Percentiles rank a stretch among this genome's conserved stretches.
phyloP scores from a whole-genome alignment of 257 asterid genomes.

The Craterostigma plantagineum region DNA sequence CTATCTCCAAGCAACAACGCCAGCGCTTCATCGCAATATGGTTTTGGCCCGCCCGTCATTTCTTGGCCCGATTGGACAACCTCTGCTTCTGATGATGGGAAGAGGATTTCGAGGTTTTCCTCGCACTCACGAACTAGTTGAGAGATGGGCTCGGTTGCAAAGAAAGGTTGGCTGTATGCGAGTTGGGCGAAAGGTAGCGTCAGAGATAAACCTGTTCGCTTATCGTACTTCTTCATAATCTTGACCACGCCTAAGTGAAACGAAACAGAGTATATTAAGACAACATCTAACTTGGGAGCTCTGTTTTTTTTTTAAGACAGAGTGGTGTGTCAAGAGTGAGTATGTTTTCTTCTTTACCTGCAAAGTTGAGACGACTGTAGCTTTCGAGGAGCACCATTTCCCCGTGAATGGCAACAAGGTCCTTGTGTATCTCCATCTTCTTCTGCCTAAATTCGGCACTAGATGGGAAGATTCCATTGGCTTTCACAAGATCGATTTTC shows the following conservation, averaged over 20 bases:
- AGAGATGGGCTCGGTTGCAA: slow-evolving; percentile 57
- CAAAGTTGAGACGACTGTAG: slow-evolving; percentile 87
- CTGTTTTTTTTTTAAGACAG: too few relatives aligned
- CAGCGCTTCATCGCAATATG: slow-evolving; percentile 9
- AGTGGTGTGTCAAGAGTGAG: background rate
- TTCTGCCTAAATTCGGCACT: slow-evolving; percentile 40
- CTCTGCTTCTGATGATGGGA: slow-evolving; percentile 62
- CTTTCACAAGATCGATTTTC: slow-evolving; percentile 43
- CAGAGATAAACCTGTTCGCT: slow-evolving; percentile 63
- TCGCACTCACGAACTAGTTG: slow-evolving; percentile 67
- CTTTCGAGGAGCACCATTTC: slow-evolving; percentile 86
- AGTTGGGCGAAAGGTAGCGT: slow-evolving; percentile 57
- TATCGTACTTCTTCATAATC: slow-evolving; percentile 86
- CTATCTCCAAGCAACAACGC: slow-evolving; percentile 32
- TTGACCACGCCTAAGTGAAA: slow-evolving; percentile 76
- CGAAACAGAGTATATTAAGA: background rate
- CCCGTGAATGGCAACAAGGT: slow-evolving; percentile 76
- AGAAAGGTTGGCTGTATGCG: slow-evolving; percentile 82
- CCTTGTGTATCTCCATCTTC: slow-evolving; percentile 55
- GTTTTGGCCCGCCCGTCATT: slow-evolving; percentile 7
- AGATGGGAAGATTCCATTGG: slow-evolving; percentile 13
- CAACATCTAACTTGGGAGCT: background rate
- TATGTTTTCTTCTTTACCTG: slow-evolving; percentile 29
- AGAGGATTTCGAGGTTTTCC: slow-evolving; percentile 56
- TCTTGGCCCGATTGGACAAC: slow-evolving; percentile 33